These are phyloP conservation scores for Phytophthora pini DNA, from an alignment of 352 stramenopile genomes.

Conservation along the genomic window DNA sequence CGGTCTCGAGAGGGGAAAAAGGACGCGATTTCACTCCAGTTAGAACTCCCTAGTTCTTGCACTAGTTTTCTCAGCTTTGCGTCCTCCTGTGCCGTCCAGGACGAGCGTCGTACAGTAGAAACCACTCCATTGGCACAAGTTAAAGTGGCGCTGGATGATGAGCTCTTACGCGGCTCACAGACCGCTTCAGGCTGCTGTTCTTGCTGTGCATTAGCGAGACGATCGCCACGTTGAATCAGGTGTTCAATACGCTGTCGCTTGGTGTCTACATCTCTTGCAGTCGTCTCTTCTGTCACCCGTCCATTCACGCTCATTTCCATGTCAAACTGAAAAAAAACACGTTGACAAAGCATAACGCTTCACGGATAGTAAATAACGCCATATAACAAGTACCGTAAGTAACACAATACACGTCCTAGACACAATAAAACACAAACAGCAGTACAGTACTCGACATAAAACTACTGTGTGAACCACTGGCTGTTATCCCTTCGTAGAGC, in stretches of 20 bases:
- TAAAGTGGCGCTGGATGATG: background rate
- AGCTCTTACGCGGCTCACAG: constrained; percentile 3
- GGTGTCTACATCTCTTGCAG: constrained; percentile 19
- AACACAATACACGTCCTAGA: background rate
- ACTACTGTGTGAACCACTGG: constrained; percentile 19
- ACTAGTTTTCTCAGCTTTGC: constrained; percentile 51
- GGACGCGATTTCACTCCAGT: constrained; percentile 52
- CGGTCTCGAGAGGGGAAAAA: constrained; percentile 55
- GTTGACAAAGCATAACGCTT: background rate
- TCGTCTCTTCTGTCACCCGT: too few relatives aligned
- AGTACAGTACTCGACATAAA: background rate
- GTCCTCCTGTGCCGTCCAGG: constrained; percentile 64
- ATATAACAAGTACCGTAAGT: background rate
- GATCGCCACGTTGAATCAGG: constrained; percentile 58
- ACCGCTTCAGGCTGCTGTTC: background rate
- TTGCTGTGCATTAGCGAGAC: constrained; percentile 39
- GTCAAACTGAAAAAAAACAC: background rate
- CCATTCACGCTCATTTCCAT: background rate
- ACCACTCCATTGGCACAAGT: background rate
- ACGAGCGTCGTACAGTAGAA: constrained; percentile 21
- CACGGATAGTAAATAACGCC: background rate
- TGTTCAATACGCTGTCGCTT: constrained; percentile 65
- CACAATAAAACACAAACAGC: too few relatives aligned
- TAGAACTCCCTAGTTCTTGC: constrained; percentile 24
- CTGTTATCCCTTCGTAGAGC: constrained; percentile 3